These are phyloP conservation scores for Aspergillus egyptiacus DNA, from an alignment of 495 filamentous ascomycete species.

Conservation along the genomic window DNA sequence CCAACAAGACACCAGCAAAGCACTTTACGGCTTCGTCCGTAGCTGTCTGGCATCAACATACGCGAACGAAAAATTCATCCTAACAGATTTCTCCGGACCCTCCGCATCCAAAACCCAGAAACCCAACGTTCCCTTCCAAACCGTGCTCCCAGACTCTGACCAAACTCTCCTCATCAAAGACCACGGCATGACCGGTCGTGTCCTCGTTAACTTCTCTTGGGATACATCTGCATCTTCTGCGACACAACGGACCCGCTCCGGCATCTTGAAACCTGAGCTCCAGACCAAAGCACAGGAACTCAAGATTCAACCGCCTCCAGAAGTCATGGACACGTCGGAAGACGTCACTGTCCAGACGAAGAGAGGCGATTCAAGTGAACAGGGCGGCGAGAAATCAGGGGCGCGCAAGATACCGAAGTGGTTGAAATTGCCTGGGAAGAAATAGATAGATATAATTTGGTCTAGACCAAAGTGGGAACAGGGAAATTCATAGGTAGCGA, in stretches of 20 bases:
- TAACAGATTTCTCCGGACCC: conserved; percentile 35
- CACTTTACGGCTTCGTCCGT: conserved; percentile 63
- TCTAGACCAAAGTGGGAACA: no score
- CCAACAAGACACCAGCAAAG: conserved; percentile 54
- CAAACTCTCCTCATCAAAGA: conserved; percentile 61
- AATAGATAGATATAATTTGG: conserved; percentile 24
- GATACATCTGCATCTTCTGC: conserved; percentile 49
- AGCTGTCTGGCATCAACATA: conserved; percentile 34
- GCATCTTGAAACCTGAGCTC: conserved; percentile 60
- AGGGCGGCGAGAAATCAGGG: conserved; percentile 44
- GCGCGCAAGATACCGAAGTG: conserved; percentile 57
- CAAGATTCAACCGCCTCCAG: conserved; percentile 45
- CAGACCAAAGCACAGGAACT: conserved; percentile 62
- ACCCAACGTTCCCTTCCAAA: conserved; percentile 18
- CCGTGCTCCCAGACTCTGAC: conserved; percentile 39
- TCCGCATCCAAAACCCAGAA: conserved; percentile 12
- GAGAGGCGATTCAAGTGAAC: conserved; percentile 21
- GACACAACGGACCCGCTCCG: conserved; percentile 29
- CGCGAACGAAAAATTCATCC: conserved; percentile 40
- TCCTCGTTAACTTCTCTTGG: conserved; percentile 77
- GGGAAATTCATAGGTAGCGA: no score
- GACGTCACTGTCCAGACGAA: conserved; percentile 24
- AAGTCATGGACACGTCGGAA: conserved; percentile 38
- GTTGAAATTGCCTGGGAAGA: conserved; percentile 60
- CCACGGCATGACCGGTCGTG: conserved; percentile 59